Conservation (phyloP, 2,329 filamentous ascomycete genomes). For the Colletotrichum tropicicola region DNA sequence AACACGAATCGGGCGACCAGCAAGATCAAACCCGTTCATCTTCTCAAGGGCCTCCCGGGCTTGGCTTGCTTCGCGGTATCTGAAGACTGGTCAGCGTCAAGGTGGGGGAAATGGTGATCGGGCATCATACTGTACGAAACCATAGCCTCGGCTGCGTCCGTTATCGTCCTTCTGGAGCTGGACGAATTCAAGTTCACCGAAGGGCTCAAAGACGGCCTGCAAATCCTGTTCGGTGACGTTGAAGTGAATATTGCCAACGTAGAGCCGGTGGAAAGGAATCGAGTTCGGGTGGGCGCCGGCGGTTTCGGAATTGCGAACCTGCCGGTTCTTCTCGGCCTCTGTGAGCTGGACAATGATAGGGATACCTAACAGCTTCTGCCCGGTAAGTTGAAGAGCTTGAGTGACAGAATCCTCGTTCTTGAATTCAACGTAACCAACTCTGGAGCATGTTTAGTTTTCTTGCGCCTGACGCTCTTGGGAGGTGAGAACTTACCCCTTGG, state of each 20-base stretch:
- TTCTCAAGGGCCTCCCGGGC: conserved; percentile 96
- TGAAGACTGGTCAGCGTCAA: conserved; percentile 54
- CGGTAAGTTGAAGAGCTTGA: conserved; percentile 95
- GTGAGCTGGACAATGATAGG: conserved; percentile 98
- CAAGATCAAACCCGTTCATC: conserved; percentile 99
- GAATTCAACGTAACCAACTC: conserved; percentile 99
- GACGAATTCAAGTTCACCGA: conserved; percentile 96
- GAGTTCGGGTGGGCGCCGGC: conserved; percentile 77
- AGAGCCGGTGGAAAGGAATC: conserved; percentile 95
- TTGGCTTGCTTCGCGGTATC: conserved; percentile 88
- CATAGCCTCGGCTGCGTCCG: conserved; percentile 91
- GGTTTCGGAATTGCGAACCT: conserved; percentile 83
- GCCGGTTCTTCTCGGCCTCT: conserved; percentile 99
- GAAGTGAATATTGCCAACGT: conserved; percentile 99
- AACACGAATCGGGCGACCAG: conserved; percentile 95
- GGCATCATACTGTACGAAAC: conserved; percentile 91
- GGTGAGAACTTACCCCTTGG: conserved; percentile 80
- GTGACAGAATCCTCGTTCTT: conserved; percentile 93
- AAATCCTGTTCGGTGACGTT: conserved; percentile 97
- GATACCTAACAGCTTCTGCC: conserved; percentile 97
- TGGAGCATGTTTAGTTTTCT: no score
- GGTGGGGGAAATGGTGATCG: background rate
- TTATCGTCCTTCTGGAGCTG: conserved; percentile 96
- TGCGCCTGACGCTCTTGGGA: no score
- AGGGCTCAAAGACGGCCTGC: conserved; percentile 96